Evolutionary conservation across 2,329 filamentous ascomycete species (phyloP), one percentile per base, ranked within the genome.

Genomic region (Apiospora pterosperma): DNA sequence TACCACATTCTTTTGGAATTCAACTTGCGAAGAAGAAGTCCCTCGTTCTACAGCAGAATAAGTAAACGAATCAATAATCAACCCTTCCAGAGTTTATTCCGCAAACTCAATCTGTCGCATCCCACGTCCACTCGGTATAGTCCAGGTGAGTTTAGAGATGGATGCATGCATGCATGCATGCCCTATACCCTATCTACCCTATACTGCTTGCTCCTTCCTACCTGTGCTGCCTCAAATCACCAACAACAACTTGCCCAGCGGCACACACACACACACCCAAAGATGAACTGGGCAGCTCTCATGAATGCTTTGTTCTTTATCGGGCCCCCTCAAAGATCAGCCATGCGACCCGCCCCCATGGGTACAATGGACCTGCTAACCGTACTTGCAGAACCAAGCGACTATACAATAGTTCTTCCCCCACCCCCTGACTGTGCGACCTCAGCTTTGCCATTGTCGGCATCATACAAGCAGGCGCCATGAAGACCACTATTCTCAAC

Each of bases 401-500:
- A 34, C 28, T 55, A n/a, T 19, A 55, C 48, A 8, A n/a, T 34
- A 55, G n/a, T 34, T 34, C 16, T 55, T n/a, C 28, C 19, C 28
- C n/a, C n/a, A n/a, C n/a, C n/a, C n/a, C n/a, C n/a, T n/a, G 16
- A 34, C 48, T 55, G 48, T 55, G 21, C 28, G 3, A n/a, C 14
- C 48, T 11, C 28, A 34, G 48, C 48, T 55, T 55, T 55, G 48
- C 16, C 28, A n/a, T 31, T 34, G 5, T 7, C 48, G 34, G 31
- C 36, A n/a, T 60, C 36, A 12, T 41, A 31, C 23, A 34, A 16
- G 12, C n/a, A 42, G 41, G 48, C 60, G 31, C 28, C 19, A 86
- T 86, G 84, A 85, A 83, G 80, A 77, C 78, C 48, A 68, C 69
- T 64, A 71, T 84, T 67, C 69, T 83, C 69, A 79, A 80, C 64